Conservation (phyloP, 2,329 filamentous ascomycete genomes). For the Botrytis byssoidea region DNA sequence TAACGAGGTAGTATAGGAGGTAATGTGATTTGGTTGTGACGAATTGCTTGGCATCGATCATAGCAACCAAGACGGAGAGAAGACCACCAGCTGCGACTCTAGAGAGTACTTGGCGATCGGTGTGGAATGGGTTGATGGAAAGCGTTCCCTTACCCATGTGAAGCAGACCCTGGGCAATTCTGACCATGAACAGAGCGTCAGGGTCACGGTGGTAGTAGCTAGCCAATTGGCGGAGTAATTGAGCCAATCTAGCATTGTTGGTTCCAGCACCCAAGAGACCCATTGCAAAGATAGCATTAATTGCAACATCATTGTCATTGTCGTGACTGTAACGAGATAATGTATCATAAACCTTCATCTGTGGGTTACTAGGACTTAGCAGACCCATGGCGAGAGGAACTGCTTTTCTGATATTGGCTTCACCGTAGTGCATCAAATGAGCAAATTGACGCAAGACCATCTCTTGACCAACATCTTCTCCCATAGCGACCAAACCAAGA, state of each 20-base stretch:
- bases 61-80: slow-evolving; percentile 82
- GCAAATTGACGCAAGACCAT: slow-evolving; percentile 98
- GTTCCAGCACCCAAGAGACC: slow-evolving; percentile 94
- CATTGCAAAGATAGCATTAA: slow-evolving; percentile 99
- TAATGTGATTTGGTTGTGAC: slow-evolving; percentile 72
- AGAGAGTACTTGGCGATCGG: slow-evolving; percentile 92
- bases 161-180: slow-evolving; percentile 92
- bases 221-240: slow-evolving; percentile 88
- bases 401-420: slow-evolving; percentile 93
- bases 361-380: slow-evolving; percentile 94
- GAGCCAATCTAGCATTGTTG: slow-evolving; percentile 94
- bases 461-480: slow-evolving; percentile 95
- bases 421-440: slow-evolving; percentile 98
- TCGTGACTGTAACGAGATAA: slow-evolving; percentile 97
- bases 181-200: slow-evolving; percentile 97
- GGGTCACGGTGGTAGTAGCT: slow-evolving; percentile 98
- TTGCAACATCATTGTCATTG: slow-evolving; percentile 95
- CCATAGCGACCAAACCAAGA: slow-evolving; percentile 93
- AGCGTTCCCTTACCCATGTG: slow-evolving; percentile 99
- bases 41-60: slow-evolving; percentile 93
- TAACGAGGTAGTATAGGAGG: slow-evolving; percentile 94
- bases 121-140: slow-evolving; percentile 97
- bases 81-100: slow-evolving; percentile 86
- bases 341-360: slow-evolving; percentile 99
- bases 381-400: slow-evolving; percentile 96